phyloP scores from a whole-genome alignment of 768 basidiomycete species.

The Russula griseocarnosa region DNA sequence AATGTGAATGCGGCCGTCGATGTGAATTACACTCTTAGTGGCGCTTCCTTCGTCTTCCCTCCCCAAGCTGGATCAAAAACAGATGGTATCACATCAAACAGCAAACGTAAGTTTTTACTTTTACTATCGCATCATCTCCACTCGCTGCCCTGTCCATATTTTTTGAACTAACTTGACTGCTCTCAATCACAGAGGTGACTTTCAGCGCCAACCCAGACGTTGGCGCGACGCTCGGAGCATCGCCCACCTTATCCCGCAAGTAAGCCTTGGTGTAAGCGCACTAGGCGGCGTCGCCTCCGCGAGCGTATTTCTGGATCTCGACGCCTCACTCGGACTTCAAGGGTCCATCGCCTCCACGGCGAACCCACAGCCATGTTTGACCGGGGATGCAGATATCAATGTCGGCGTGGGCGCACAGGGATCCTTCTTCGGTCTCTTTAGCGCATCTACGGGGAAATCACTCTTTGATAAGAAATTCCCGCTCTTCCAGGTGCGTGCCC shows the following conservation, averaged over 20 bases:
- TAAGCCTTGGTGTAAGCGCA: slow-evolving; percentile 9
- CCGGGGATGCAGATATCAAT: not conserved
- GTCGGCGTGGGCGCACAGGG: slow-evolving; percentile 2
- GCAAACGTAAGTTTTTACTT: not conserved
- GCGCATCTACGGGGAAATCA: not conserved
- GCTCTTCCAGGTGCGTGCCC: slow-evolving; percentile 5
- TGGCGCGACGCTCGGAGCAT: slow-evolving; percentile 35
- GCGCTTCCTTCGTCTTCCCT: not conserved
- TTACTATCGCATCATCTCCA: no score
- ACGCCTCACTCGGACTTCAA: not conserved
- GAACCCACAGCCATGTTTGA: slow-evolving; percentile 8
- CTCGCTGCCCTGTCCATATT: not conserved
- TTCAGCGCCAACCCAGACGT: not conserved
- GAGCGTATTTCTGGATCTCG: slow-evolving; percentile 8
- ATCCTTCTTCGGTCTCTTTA: slow-evolving; percentile 2
- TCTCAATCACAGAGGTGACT: not conserved
- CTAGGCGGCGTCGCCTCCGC: not conserved
- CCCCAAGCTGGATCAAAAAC: not conserved
- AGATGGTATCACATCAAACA: not conserved
- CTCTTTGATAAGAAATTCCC: slow-evolving; percentile 2
- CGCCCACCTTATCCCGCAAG: slow-evolving; percentile 47
- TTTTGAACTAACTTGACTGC: not conserved
- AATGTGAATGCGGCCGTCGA: not conserved
- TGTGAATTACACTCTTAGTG: not conserved
- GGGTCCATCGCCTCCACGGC: not conserved